phyloP scores from a whole-genome alignment of 1,284 basidiomycete species.

The Peniophora sp. region DNA sequence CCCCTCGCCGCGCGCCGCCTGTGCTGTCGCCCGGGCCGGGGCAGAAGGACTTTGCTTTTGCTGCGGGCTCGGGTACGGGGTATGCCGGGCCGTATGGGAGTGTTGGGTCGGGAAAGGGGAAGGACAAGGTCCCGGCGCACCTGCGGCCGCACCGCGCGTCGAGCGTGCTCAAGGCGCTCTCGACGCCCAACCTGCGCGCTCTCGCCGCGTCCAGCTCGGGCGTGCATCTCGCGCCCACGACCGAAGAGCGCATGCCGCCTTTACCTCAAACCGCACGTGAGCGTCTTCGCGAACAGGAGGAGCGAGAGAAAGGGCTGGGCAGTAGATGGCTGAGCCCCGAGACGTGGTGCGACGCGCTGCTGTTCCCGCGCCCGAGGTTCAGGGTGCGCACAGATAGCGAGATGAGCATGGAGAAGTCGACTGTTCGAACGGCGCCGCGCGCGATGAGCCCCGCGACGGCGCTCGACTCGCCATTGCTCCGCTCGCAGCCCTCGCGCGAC shows the following conservation, averaged over 20 bases:
- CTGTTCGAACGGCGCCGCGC: background rate
- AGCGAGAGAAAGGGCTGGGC: no score
- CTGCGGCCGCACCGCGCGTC: slow-evolving; percentile 14
- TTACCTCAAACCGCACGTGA: no score
- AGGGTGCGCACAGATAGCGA: slow-evolving; percentile 30
- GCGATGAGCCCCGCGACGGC: background rate
- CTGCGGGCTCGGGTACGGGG: slow-evolving; percentile 7
- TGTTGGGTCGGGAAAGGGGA: slow-evolving; percentile 12
- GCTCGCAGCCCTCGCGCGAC: background rate
- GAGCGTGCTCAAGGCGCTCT: slow-evolving; percentile 37
- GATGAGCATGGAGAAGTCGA: slow-evolving; percentile 1
- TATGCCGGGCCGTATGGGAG: slow-evolving; percentile 12
- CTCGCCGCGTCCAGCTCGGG: slow-evolving; percentile 11
- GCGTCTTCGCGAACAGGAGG: no score
- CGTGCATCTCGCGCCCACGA: slow-evolving; percentile 26
- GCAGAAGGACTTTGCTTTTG: slow-evolving; percentile 15
- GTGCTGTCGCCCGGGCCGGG: slow-evolving; percentile 16
- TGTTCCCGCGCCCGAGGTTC: slow-evolving; percentile 67
- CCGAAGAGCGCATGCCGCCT: no score
- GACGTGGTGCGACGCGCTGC: slow-evolving; percentile 71
- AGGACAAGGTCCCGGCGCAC: slow-evolving; percentile 12
- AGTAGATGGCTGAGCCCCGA: slow-evolving; percentile 58
- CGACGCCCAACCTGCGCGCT: slow-evolving; percentile 53
- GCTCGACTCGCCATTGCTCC: background rate
- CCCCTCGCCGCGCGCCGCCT: slow-evolving; percentile 14